Percentiles rank a stretch among this genome's conserved stretches.
These are phyloP conservation scores for Backusella westeae DNA, from an alignment of 192 early-diverging fungal genomes.

Conservation along the genomic window DNA sequence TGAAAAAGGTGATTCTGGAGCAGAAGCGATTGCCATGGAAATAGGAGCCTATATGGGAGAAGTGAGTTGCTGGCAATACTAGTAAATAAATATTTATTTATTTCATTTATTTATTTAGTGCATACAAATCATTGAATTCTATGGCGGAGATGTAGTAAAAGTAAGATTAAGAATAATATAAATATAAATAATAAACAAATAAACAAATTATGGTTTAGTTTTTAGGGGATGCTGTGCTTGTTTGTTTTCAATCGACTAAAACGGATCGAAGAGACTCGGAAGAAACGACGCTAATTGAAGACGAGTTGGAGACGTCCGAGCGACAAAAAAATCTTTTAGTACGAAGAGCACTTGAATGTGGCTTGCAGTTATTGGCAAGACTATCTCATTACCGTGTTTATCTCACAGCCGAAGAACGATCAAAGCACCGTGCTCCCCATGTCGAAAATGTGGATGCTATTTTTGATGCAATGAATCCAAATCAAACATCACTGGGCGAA, in stretches of 20 bases:
- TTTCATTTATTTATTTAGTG: conserved; percentile 18
- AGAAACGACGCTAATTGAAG: conserved; percentile 1
- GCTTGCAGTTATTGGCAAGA: conserved; percentile 43
- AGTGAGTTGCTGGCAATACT: conserved; percentile 2
- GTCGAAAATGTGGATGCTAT: conserved; percentile 1
- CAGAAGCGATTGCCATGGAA: conserved; percentile 51
- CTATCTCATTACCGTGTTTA: conserved; percentile 49
- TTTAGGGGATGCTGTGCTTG: conserved; percentile 50
- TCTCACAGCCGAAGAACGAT: conserved; percentile 42
- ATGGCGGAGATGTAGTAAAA: conserved; percentile 57
- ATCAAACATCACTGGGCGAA: neutral
- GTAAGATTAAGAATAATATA: conserved; percentile 16
- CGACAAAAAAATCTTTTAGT: conserved; percentile 37
- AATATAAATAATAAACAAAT: neutral
- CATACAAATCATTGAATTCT: conserved; percentile 52
- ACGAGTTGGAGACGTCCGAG: conserved; percentile 14
- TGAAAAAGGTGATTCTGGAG: conserved; percentile 46
- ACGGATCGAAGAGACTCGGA: neutral
- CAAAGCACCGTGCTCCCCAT: conserved; percentile 24
- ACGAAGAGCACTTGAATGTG: conserved; percentile 45
- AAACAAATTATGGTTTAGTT: conserved; percentile 31
- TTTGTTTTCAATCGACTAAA: conserved; percentile 43
- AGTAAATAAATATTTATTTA: neutral
- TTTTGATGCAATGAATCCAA: conserved; percentile 16
- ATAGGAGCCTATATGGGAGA: conserved; percentile 47